Conservation (phyloP, 768 basidiomycete genomes). For the Tephrocybe sp. region DNA sequence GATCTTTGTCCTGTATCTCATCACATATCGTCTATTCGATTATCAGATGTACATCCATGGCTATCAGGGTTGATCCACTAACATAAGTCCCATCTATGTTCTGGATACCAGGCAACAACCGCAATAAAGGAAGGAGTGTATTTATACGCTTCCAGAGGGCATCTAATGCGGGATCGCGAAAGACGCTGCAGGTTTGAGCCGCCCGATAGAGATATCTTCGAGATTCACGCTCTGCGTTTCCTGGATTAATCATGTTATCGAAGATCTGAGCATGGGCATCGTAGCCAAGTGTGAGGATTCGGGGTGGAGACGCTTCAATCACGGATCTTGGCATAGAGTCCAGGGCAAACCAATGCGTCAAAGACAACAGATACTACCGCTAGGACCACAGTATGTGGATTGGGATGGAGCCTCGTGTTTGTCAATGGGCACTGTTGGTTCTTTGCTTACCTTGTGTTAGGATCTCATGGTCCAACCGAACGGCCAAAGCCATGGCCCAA, state of each 20-base stretch:
- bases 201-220: background rate
- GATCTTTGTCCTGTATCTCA: background rate
- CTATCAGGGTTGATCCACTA: background rate
- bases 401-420: no score
- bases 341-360: no score
- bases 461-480: no score
- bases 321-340: no score
- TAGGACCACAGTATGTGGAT: no score
- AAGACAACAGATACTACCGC: no score
- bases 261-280: background rate
- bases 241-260: background rate
- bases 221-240: background rate
- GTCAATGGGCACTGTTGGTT: no score
- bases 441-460: no score
- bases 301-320: no score
- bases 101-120: background rate
- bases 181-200: slow-evolving; percentile 10
- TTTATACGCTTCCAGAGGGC: slow-evolving; percentile 8
- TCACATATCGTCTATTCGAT: background rate
- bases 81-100: background rate
- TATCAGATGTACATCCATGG: background rate
- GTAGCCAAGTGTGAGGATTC: background rate
- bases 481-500: no score
- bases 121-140: background rate
- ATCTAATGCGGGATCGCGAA: slow-evolving; percentile 11